Evolutionary conservation across 2,329 filamentous ascomycete species (phyloP).

Genomic region (Chalaropsis ovoidea): DNA sequence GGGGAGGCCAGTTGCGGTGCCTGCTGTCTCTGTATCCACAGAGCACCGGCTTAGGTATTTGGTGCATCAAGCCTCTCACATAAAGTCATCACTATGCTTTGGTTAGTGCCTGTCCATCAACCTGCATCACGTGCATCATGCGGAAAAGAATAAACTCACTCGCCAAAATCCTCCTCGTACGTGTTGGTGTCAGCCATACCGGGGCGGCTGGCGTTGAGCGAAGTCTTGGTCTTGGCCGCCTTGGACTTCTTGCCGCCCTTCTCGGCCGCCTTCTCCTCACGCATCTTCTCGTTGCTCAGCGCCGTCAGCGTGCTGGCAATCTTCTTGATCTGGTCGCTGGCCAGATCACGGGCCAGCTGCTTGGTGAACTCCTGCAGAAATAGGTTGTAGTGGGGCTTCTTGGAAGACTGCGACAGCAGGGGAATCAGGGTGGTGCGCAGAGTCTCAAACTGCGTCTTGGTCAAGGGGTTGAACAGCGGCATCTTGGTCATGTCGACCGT

Average conservation of each 20-base stretch:
- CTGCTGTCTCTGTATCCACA: background rate
- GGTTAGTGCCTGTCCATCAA: constrained; percentile 4
- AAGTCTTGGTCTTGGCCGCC: constrained; percentile 89
- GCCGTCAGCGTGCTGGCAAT: constrained; percentile 78
- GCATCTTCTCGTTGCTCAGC: constrained; percentile 94
- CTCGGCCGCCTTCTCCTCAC: constrained; percentile 89
- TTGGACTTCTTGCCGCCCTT: constrained; percentile 96
- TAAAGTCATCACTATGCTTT: constrained; percentile 26
- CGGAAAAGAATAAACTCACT: constrained; percentile 47
- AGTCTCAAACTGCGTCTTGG: constrained; percentile 74
- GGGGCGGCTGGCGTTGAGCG: constrained; percentile 56
- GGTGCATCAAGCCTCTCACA: constrained; percentile 23
- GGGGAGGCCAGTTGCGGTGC: background rate
- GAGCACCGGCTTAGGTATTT: constrained; percentile 8
- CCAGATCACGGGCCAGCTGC: constrained; percentile 74
- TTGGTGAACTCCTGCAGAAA: constrained; percentile 90
- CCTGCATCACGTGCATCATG: background rate
- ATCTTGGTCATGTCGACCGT: constrained; percentile 72
- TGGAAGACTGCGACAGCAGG: constrained; percentile 60
- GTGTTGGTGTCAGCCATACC: constrained; percentile 58
- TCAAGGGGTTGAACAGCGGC: constrained; percentile 77
- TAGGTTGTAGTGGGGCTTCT: constrained; percentile 81
- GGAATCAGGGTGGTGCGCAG: constrained; percentile 71
- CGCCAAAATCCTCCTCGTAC: constrained; percentile 66
- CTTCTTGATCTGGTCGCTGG: constrained; percentile 95